Conservation (phyloP, 805 yeast genomes). For the Scheffersomyces ergatensis region DNA sequence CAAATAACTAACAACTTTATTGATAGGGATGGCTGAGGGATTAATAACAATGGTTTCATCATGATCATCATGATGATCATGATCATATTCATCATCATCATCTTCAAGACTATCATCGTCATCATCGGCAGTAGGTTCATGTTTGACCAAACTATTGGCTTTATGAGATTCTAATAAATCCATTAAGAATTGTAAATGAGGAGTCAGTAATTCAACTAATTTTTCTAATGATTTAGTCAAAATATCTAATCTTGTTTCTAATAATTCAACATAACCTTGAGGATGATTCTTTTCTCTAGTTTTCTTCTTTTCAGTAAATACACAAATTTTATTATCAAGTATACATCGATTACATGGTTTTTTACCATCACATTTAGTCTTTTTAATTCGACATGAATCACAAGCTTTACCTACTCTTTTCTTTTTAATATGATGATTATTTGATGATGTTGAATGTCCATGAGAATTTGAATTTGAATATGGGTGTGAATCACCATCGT, state of each 20-base stretch:
- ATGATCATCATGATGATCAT: background rate
- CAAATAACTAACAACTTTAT: slow-evolving; percentile 44
- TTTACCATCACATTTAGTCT: slow-evolving; percentile 63
- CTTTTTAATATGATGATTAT: slow-evolving; percentile 29
- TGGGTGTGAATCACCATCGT: background rate
- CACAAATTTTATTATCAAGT: slow-evolving; percentile 56
- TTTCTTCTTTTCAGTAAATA: slow-evolving; percentile 55
- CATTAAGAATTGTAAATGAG: slow-evolving; percentile 25
- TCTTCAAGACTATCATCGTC: background rate
- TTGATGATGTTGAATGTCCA: slow-evolving; percentile 1
- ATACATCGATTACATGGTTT: slow-evolving; percentile 59
- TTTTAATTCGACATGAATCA: slow-evolving; percentile 59
- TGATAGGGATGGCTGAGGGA: slow-evolving; percentile 21
- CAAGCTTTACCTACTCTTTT: slow-evolving; percentile 65
- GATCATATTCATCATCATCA: background rate
- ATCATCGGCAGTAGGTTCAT: background rate
- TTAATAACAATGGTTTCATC: background rate
- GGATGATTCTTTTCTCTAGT: slow-evolving; percentile 57
- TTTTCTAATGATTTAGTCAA: slow-evolving; percentile 50
- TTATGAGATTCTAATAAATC: slow-evolving; percentile 12
- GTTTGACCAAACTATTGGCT: no score
- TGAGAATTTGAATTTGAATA: no score
- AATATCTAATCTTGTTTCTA: slow-evolving; percentile 56
- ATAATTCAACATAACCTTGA: slow-evolving; percentile 58
- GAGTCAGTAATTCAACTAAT: slow-evolving; percentile 25